Base-by-base conservation (phyloP, 1,139 yeast genomes). In the Protomyces lactucae-debilis region DNA sequence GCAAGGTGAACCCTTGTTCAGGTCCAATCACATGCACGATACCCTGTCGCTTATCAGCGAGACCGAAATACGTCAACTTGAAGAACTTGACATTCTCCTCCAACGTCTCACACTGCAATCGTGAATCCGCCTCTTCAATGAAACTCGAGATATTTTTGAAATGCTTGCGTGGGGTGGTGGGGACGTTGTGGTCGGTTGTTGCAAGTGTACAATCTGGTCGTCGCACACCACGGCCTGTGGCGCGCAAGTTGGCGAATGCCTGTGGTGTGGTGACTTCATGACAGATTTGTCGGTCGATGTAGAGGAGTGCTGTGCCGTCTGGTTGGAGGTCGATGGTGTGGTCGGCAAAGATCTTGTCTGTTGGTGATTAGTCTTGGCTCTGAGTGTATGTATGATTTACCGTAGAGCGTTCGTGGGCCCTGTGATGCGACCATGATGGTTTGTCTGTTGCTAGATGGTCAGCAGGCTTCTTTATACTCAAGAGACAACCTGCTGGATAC, bases 211-310 rank as follows among this genome's bases (percentile, higher is more conserved):
- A 92, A 77, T 93, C 98, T 9, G 83, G 80, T 79, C 99, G 85
- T 81, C 99, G 86, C 61, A 93, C 97, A 67, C 77, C 76, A 79
- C 99, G 85, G 61, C 88, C 89, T 25, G 97, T 97, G 72, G 85
- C 87, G 70, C 82, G 83, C 72, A 93, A 83, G 52, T 98, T 98
- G 78, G 93, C 99, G 74, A 93, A 93, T 9, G 99, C 99, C 77
- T 93, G 99, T 40, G 99, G 99, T 45, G 98, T 91, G 0, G 99
- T 93, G 64, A 93, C 99, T 78, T 93, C 99, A 76, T 93, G 99
- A 65, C 93, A 96, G 71, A 93, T 81, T 76, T 93, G 99, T 77
- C 99, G 88, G 77, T 93, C 99, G 68, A 93, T 92, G 76, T 88
- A 93, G 69, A 93, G 78, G 70, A 93, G 81, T 73, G 83, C 86